These are phyloP conservation scores for Pseudogymnoascus sp. DNA, from an alignment of 2,329 filamentous ascomycete species.

Conservation along the genomic window DNA sequence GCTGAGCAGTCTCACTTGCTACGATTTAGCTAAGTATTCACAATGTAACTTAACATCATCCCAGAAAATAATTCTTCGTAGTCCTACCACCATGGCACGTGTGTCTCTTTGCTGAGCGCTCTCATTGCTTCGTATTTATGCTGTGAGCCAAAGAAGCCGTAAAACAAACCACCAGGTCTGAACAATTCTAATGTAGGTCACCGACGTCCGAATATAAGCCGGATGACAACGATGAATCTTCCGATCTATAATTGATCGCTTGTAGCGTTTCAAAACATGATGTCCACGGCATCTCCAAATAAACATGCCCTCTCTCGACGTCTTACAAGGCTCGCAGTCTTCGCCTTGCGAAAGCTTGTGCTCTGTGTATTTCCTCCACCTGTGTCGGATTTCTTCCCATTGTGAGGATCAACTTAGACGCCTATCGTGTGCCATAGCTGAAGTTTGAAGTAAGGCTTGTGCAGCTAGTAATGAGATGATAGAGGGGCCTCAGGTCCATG, in stretches of 20 bases:
- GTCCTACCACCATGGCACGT: conserved; percentile 49
- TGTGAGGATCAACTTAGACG: background rate
- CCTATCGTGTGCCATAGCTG: background rate
- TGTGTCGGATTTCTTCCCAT: background rate
- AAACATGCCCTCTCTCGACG: background rate
- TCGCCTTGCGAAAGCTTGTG: background rate
- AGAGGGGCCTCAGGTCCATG: background rate
- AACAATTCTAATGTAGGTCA: background rate
- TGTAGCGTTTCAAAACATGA: background rate
- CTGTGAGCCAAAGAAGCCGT: background rate
- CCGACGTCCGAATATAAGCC: background rate
- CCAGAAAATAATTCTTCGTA: conserved; percentile 59
- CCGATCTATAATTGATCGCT: background rate
- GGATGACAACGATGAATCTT: background rate
- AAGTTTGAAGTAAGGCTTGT: background rate
- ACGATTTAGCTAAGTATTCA: background rate
- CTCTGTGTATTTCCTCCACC: background rate
- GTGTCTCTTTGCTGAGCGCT: conserved; percentile 36
- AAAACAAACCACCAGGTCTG: background rate
- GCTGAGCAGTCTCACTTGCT: background rate
- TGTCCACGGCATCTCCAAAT: background rate
- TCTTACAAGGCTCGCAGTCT: background rate
- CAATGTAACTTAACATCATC: conserved; percentile 38
- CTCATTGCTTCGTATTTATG: conserved; percentile 8
- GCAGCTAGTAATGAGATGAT: background rate